Evolutionary conservation across 495 filamentous ascomycete genomes (phyloP).

Genomic region (Physcia stellaris): DNA sequence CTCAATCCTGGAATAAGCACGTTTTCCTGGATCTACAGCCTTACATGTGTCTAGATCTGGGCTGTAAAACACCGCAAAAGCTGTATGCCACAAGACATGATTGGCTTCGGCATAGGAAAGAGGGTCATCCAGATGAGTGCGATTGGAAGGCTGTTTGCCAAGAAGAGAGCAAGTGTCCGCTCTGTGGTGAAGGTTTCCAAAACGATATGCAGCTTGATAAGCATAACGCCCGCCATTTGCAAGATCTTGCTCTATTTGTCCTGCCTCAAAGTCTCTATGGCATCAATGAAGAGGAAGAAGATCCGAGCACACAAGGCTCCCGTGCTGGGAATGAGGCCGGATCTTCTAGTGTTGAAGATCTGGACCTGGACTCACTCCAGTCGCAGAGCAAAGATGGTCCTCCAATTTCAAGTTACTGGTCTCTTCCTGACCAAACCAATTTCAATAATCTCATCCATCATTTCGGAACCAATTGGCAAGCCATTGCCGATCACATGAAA

Average conservation of each 20-base stretch:
- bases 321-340: too few relatives aligned
- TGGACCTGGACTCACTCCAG: too few relatives aligned
- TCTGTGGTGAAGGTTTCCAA: background rate
- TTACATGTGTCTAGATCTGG: conserved; percentile 11
- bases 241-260: conserved; percentile 15
- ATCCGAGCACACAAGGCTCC: too few relatives aligned
- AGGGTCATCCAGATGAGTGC: background rate
- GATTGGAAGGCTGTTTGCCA: too few relatives aligned
- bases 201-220: background rate
- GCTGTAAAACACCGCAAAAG: conserved; percentile 7
- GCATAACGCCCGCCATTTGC: conserved; percentile 12
- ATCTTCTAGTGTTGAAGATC: too few relatives aligned
- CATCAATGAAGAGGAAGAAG: background rate
- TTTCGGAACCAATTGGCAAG: conserved; percentile 79
- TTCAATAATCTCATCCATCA: conserved; percentile 64
- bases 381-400: too few relatives aligned
- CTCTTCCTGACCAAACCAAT: conserved; percentile 75
- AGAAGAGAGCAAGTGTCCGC: background rate
- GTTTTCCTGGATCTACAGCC: conserved; percentile 15
- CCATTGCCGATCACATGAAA: conserved; percentile 75
- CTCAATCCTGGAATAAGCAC: conserved; percentile 8
- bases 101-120: conserved; percentile 8
- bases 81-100: conserved; percentile 13
- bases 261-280: conserved; percentile 5
- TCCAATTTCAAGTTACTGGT: conserved; percentile 89